Evolutionary conservation across 2,329 filamentous ascomycete species (phyloP), one percentile per base, ranked within the genome.

Genomic region (Tolypocladium paradoxum): DNA sequence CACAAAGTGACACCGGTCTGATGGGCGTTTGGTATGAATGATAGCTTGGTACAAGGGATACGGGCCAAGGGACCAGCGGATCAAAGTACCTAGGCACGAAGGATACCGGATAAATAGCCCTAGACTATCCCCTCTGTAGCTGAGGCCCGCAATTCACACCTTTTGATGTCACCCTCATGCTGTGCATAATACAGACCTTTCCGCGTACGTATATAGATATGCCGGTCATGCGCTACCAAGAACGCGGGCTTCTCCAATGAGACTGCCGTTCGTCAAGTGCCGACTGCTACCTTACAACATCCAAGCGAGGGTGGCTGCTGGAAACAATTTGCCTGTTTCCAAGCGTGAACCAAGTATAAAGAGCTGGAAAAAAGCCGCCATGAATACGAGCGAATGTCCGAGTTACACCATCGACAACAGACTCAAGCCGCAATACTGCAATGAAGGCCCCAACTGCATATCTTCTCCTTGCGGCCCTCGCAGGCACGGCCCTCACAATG

Each of bases 401-500:
- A 4, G 24, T 29, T 24, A 4, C 24, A 8, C n/a, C 27, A 8
- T 29, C 27, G 24, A 1, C 3, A 18, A 27, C 24, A 12, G 16
- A 7, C 4, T n/a, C 8, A 1, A 9, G 0, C 16, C 6, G 38
- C 24, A 6, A 11, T 11, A n/a, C 27, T 3, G 40, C 40, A 45
- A 54, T 54, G 53, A 51, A 51, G 43, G 36, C 49, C n/a, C n/a
- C 20, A 18, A 9, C 40, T 27, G 36, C 40, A 22, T 51, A 49
- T 24, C 16, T 54, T 16, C 43, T 54, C 43, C n/a, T 56, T 6
- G 52, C 45, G 9, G 43, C 51, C 29, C 27, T 54, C 14, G 54
- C 52, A 16, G 52, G 51, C 36, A 38, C 48, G 27, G 47, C 49
- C 29, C 4, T 56, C 16, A 52, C 49, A 9, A 20, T 29, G 35